Evolutionary conservation across 2,329 filamentous ascomycete genomes (phyloP), one percentile per base, ranked within the genome.

Genomic region (Botrytis squamosa): DNA sequence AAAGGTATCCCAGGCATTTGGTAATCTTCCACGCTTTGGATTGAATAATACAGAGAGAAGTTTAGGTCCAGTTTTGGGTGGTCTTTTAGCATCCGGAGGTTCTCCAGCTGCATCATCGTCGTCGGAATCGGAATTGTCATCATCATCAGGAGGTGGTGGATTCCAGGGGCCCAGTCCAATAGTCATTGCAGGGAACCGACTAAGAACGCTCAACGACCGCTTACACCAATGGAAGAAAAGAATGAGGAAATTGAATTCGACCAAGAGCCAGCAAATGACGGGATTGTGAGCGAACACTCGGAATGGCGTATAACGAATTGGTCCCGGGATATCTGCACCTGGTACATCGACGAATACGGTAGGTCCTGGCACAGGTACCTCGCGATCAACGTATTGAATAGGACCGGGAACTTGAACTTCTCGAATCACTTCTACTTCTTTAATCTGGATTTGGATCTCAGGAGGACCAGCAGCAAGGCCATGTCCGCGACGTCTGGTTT

Each of bases 241-340:
- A 4, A 69, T 3, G 49, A 73, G 52, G 33, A 69, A 69, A 52
- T 73, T 73, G 40, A 57, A 69, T 68, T 73, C 69, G 67, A 77
- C 65, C 46, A 77, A 40, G 38, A 73, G 71, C 64, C 66, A 65
- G 40, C 72, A 67, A 18, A 62, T 18, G 18, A 73, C 16, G 14
- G 71, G 71, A 70, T 73, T 44, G 42, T 73, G 71, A 60, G 71
- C 71, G 64, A 42, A 69, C 14, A 69, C 44, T 29, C 42, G 71
- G 52, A 69, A 73, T 59, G 71, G 71, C 7, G 55, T 60, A 40
- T 70, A 73, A 22, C 55, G 71, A 49, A 60, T 46, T 29, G 64
- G 64, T 12, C 64, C 64, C 16, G 63, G 38, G 29, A 69, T 25
- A 3, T 20, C 18, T 8, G 14, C 6, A 5, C 33, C 55, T 20